Conservation (phyloP, 208 protist species). For the Acanthamoeba healyi region DNA sequence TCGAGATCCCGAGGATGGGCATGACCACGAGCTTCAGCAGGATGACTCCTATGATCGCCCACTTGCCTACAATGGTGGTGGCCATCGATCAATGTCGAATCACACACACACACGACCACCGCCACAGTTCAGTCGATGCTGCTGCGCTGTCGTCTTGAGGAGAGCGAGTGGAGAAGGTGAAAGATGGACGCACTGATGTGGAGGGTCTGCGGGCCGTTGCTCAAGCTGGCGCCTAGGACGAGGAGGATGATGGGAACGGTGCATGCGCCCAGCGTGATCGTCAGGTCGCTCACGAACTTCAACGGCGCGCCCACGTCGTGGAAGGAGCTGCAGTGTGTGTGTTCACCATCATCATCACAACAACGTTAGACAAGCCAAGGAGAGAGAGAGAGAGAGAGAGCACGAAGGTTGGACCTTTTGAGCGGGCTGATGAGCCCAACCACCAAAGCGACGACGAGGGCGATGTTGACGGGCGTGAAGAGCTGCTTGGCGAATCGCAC, state of each 20-base stretch:
- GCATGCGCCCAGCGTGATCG: neutral
- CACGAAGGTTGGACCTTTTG: neutral
- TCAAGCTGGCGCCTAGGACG: conserved; percentile 12
- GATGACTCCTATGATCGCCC: neutral
- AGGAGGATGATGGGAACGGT: conserved; percentile 28
- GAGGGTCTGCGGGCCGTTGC: neutral
- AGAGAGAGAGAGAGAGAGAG: neutral
- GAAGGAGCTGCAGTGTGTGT: too few relatives aligned
- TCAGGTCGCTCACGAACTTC: conserved; percentile 61
- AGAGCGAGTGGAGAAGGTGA: too few relatives aligned
- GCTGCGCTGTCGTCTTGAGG: too few relatives aligned
- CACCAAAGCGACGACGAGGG: neutral
- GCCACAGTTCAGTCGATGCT: too few relatives aligned
- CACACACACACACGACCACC: too few relatives aligned
- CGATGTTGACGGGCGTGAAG: neutral
- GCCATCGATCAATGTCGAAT: too few relatives aligned
- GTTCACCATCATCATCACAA: too few relatives aligned
- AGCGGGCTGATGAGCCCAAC: neutral
- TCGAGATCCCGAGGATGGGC: neutral
- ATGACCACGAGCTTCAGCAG: conserved; percentile 20
- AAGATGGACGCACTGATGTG: neutral
- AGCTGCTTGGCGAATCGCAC: neutral
- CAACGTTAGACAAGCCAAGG: too few relatives aligned
- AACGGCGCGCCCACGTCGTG: conserved; percentile 26
- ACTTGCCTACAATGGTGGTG: neutral